Evolutionary conservation across 2,329 filamentous ascomycete genomes (phyloP).

Genomic region (Ophiocordyceps camponoti-leonardi): DNA sequence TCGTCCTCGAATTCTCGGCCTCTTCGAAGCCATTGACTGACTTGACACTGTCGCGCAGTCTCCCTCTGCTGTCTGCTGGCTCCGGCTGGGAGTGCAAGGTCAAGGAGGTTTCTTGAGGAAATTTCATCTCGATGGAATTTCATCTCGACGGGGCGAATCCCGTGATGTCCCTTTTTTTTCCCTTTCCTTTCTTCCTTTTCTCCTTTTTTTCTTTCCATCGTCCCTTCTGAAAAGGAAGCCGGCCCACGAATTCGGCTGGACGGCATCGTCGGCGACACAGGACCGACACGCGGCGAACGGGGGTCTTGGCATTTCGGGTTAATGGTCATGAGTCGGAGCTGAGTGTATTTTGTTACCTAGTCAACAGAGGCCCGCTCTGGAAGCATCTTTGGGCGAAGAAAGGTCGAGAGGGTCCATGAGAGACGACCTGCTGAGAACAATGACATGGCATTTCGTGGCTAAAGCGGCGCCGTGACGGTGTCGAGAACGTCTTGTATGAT

Average conservation of each 20-base stretch:
- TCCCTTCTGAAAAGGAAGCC: background rate
- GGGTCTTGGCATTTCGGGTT: background rate
- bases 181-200: no score
- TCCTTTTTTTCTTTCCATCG: no score
- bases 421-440: background rate
- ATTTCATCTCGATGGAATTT: background rate
- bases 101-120: constrained; percentile 46
- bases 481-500: constrained; percentile 48
- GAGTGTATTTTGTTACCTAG: background rate
- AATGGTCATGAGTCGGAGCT: background rate
- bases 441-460: background rate
- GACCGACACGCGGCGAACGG: background rate
- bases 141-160: background rate
- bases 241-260: background rate
- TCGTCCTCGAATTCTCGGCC: background rate
- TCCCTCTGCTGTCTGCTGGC: constrained; percentile 63
- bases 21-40: background rate
- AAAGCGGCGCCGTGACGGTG: constrained; percentile 35
- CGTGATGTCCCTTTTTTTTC: background rate
- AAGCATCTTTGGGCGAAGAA: background rate
- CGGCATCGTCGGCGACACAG: constrained; percentile 2
- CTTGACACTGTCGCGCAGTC: constrained; percentile 37
- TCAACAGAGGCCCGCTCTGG: background rate
- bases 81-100: constrained; percentile 88
- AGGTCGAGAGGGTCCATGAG: background rate